phyloP scores from a whole-genome alignment of 352 stramenopile species.

The Phytophthora pini region DNA sequence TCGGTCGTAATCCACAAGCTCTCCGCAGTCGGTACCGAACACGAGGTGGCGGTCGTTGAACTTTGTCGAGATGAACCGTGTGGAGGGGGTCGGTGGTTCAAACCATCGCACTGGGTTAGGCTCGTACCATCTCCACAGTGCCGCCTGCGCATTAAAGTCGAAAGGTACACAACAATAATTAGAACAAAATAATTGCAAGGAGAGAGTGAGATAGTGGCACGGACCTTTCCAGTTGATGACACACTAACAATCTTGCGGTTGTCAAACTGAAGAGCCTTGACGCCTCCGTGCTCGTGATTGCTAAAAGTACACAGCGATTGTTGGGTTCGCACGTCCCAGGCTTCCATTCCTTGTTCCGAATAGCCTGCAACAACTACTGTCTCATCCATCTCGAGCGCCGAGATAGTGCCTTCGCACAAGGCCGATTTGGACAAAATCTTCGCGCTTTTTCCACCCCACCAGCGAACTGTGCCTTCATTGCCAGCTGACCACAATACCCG shows the following conservation, averaged over 20 bases:
- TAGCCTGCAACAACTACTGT: constrained; percentile 89
- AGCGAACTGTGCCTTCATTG: constrained; percentile 82
- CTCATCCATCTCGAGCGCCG: constrained; percentile 89
- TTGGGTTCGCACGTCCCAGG: constrained; percentile 90
- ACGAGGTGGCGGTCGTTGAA: constrained; percentile 82
- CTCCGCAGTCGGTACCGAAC: constrained; percentile 75
- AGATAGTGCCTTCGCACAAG: constrained; percentile 78
- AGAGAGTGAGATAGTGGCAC: not conserved
- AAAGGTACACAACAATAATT: not conserved
- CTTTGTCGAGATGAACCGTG: constrained; percentile 68
- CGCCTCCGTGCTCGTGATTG: constrained; percentile 67
- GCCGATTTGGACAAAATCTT: constrained; percentile 88
- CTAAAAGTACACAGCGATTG: constrained; percentile 88
- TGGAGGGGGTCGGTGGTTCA: constrained; percentile 50
- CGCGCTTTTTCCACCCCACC: constrained; percentile 89
- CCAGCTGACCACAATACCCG: constrained; percentile 88
- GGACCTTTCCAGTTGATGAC: constrained; percentile 75
- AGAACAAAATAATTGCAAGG: constrained; percentile 6
- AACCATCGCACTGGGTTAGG: constrained; percentile 84
- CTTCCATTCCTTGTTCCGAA: constrained; percentile 83
- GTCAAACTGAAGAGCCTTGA: constrained; percentile 85
- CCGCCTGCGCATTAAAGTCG: constrained; percentile 50
- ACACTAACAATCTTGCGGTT: constrained; percentile 89
- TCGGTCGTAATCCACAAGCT: constrained; percentile 84
- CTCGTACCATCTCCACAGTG: constrained; percentile 86